These are phyloP conservation scores for Euphorbia tirucalli DNA, from an alignment of 345 rosid species.

Conservation along the genomic window DNA sequence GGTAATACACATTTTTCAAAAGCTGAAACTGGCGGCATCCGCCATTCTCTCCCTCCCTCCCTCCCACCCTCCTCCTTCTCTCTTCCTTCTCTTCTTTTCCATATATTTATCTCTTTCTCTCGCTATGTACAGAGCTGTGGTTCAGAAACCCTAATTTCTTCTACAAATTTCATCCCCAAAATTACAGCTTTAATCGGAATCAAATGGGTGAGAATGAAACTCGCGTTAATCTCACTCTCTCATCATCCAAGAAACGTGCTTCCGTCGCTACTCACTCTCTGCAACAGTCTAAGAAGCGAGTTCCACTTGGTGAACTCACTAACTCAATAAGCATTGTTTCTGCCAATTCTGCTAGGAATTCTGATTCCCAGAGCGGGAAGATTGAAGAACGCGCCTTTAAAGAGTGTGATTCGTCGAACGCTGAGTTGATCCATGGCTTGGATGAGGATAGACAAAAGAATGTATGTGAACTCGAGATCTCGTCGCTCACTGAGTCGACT, in stretches of 20 bases:
- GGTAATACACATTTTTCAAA: conserved; percentile 7
- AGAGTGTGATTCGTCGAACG: background rate
- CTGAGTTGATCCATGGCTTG: background rate
- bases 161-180: background rate
- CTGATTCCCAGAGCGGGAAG: background rate
- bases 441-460: background rate
- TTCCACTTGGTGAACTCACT: conserved; percentile 16
- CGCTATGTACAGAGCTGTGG: background rate
- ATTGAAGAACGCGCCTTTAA: background rate
- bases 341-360: background rate
- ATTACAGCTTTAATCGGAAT: background rate
- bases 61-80: too few relatives aligned
- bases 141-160: background rate
- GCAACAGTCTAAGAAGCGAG: conserved; percentile 17
- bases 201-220: background rate
- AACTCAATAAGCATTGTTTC: background rate
- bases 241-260: conserved; percentile 10
- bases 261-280: background rate
- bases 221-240: background rate
- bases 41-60: background rate
- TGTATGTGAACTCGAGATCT: background rate
- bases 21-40: conserved; percentile 12
- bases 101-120: background rate
- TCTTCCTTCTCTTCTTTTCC: background rate
- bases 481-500: background rate